Base-by-base conservation (phyloP, 164 flowering plant species). In the Vitis labrusca region DNA sequence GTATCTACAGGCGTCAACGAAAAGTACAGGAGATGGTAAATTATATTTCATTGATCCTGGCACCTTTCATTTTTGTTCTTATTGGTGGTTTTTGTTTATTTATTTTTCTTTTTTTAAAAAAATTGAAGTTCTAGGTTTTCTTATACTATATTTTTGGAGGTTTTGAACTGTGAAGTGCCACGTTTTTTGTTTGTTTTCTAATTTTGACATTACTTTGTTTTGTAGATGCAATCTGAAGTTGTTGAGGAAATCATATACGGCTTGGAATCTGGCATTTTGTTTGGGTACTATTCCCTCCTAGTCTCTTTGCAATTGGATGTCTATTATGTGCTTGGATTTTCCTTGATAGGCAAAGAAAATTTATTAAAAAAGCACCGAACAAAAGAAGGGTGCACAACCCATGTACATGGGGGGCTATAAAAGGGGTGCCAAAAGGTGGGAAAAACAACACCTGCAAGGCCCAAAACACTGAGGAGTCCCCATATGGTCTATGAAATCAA, bases 241-340 rank as follows among this genome's bases (percentile, higher is more conserved):
- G 88, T 93, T 74, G 99, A 93, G 74, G 99, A 96, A 77, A 90
- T 96, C 30, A 93, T 96, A 70, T 91, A 83, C 73, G 99, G 99
- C 55, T 80, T 96, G 84, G 97, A 96, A 81, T 91, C 99, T 32
- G 99, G 99, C 78, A 90, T 96, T 74, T 80, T 96, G 68, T 96
- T 93, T 73, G 99, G 99, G 99, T 96, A 83, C 17, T 62, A 11
- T 55, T 23, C 16, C 15, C 50, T 30, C 50, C 10, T 16, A 30
- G 11, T 1, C 27, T 23, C 27, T 23, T 23, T 23, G 27, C 0
- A 23, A 23, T 23, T 23, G 27, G 27, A 23, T 23, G 27, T 23
- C 27, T 23, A 23, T 23, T 23, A 23, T 23, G 0, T 23, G 27
- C 27, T 23, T 23, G 27, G 27, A 23, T 23, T 23, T 23, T 23